phyloP scores from a whole-genome alignment of 2,329 filamentous ascomycete genomes.

The Dothistroma pini region DNA sequence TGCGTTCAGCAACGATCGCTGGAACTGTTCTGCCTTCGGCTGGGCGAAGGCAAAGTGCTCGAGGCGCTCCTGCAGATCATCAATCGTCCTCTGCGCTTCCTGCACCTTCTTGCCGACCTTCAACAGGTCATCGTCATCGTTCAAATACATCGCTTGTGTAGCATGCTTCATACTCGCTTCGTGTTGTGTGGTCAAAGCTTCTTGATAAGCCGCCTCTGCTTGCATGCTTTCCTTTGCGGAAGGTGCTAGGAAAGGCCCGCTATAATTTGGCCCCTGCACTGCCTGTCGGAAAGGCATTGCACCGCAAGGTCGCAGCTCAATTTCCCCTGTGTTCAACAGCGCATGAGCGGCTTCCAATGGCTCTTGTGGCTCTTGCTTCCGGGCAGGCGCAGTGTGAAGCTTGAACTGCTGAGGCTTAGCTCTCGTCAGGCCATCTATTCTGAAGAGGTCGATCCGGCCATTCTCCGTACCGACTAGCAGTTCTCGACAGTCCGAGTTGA shows the following conservation, averaged over 20 bases:
- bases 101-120: conserved; percentile 7
- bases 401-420: conserved; percentile 22
- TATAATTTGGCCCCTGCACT: conserved; percentile 44
- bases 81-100: conserved; percentile 10
- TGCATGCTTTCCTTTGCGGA: conserved; percentile 19
- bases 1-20: conserved; percentile 27
- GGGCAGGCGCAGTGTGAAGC: conserved; percentile 18
- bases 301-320: conserved; percentile 39
- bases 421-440: conserved; percentile 32
- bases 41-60: conserved; percentile 10
- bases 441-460: conserved; percentile 53
- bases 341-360: conserved; percentile 21
- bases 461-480: conserved; percentile 57
- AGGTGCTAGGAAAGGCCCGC: conserved; percentile 36
- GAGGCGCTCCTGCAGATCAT: conserved; percentile 15
- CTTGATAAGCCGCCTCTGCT: conserved; percentile 30
- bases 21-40: conserved; percentile 29
- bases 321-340: conserved; percentile 33
- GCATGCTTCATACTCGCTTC: background rate
- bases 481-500: conserved; percentile 53
- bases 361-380: conserved; percentile 1
- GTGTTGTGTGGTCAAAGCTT: conserved; percentile 15
- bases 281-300: conserved; percentile 44
- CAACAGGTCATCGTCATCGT: conserved; percentile 1
- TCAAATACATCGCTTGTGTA: conserved; percentile 3